A percentile compares a stretch with the other conserved stretches of the same genome.
Evolutionary conservation across 2,329 filamentous ascomycete species (phyloP).

Genomic region (Ophiocordyceps robertsii): DNA sequence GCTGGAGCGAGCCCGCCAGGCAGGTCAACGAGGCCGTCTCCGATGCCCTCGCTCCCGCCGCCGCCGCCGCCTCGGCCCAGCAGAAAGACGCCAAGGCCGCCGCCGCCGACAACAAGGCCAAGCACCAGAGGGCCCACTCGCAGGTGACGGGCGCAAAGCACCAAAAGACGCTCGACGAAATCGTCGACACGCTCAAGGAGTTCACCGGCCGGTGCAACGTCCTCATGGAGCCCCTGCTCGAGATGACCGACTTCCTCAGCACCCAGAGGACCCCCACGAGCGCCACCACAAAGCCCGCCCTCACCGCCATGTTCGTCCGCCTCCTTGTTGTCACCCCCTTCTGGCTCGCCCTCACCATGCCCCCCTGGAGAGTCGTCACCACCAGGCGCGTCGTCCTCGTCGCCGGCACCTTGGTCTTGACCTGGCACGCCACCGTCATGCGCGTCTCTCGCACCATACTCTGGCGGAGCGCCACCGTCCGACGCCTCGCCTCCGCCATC

Average conservation of each 20-base stretch:
- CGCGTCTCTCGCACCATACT: conserved; percentile 75
- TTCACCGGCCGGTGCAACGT: conserved; percentile 90
- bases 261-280: conserved; percentile 83
- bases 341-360: conserved; percentile 73
- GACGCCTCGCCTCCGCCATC: conserved; percentile 53
- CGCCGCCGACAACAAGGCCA: conserved; percentile 13
- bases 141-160: conserved; percentile 58
- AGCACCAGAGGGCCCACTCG: conserved; percentile 31
- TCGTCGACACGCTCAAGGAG: conserved; percentile 82
- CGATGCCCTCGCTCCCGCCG: conserved; percentile 3
- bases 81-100: conserved; percentile 11
- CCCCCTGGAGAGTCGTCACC: conserved; percentile 74
- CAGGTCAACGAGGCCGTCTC: conserved; percentile 13
- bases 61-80: conserved; percentile 9
- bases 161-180: conserved; percentile 93
- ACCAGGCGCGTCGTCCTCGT: conserved; percentile 73
- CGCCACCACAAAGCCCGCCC: conserved; percentile 76
- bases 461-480: conserved; percentile 72
- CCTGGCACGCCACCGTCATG: conserved; percentile 83
- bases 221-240: conserved; percentile 74
- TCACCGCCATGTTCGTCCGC: conserved; percentile 80
- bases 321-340: conserved; percentile 79
- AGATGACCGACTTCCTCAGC: conserved; percentile 84
- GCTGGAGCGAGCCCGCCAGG: conserved; percentile 44
- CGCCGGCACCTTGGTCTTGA: conserved; percentile 73